Evolutionary conservation across 2,329 filamentous ascomycete genomes (phyloP), one percentile per base, ranked within the genome.

Genomic region (Colletotrichum horii): DNA sequence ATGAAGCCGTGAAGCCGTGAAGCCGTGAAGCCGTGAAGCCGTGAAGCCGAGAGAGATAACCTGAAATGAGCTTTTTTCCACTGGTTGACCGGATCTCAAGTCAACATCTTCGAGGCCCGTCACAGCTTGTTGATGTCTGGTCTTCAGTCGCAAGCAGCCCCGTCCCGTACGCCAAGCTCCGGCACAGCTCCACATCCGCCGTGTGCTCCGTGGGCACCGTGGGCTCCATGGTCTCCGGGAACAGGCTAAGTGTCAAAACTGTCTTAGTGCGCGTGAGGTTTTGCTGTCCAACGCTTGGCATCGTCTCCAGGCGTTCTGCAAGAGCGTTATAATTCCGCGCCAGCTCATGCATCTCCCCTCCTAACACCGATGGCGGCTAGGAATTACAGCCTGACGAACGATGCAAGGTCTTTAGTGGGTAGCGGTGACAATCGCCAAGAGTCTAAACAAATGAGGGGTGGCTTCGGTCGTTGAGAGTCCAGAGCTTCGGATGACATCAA

Each of bases 401-500:
- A 52, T 52, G n/a, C 43, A 52, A 52, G n/a, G 43, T 52, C 43
- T n/a, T 52, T 14, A 0, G n/a, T 3, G 1, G n/a, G n/a, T 52
- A 52, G 43, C 43, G 43, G 43, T 52, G 43, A 52, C 43, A 52
- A 24, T 52, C 2, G 16, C 22, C 16, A 34, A 43, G 15, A 15
- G 1, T 15, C 9, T 16, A 0, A 11, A 24, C 2, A 26, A 65
- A 26, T 32, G 38, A 64, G 52, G 34, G 60, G 60, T 60, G 22
- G 28, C 34, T 65, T 22, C 34, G 32, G 34, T 38, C 43, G 14
- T 61, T 22, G n/a, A 26, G 3, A 19, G 55, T 14, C 70, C 16
- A 43, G n/a, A 12, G 26, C 26, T 56, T 22, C 30, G 19, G 38
- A 70, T 73, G 71, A 70, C 71, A 73, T 73, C 71, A 70, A 64